A percentile compares a stretch with the other conserved stretches of the same genome.
These are phyloP conservation scores for Periconia digitata DNA, from an alignment of 2,329 filamentous ascomycete genomes.

Conservation along the genomic window DNA sequence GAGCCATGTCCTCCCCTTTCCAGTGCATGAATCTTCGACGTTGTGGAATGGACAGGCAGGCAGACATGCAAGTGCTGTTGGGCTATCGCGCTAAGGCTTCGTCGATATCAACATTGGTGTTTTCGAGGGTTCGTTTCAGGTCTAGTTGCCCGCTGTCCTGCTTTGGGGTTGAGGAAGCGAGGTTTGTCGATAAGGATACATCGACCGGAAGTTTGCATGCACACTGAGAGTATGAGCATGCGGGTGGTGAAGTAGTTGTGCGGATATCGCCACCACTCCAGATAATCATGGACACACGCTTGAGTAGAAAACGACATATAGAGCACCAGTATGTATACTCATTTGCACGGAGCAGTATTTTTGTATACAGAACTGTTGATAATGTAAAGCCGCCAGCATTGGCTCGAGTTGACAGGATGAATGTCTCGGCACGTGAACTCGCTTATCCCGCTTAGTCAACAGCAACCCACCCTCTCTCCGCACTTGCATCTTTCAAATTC, in stretches of 20 bases:
- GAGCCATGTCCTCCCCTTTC: background rate
- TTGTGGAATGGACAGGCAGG: background rate
- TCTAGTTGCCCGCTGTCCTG: too few species aligned
- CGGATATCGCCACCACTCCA: too few species aligned
- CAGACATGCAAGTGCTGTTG: background rate
- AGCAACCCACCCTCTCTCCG: slow-evolving; percentile 21
- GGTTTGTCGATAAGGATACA: background rate
- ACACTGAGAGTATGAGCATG: background rate
- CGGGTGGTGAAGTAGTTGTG: background rate
- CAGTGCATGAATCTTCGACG: background rate
- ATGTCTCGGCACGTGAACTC: slow-evolving; percentile 18
- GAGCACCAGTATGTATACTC: too few species aligned
- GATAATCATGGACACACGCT: too few species aligned
- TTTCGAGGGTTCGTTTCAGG: background rate
- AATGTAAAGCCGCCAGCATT: too few species aligned
- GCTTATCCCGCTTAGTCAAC: slow-evolving; percentile 22
- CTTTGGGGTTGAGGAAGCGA: too few species aligned
- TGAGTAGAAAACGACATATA: too few species aligned
- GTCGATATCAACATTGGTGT: slow-evolving; percentile 2
- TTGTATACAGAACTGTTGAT: too few species aligned
- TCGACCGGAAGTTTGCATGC: background rate
- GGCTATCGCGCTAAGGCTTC: background rate
- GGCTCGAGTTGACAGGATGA: background rate
- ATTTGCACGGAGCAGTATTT: too few species aligned
- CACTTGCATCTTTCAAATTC: slow-evolving; percentile 17